Percentiles rank a stretch among this genome's conserved stretches.
phyloP scores from a whole-genome alignment of 192 early-diverging fungal species.

The Linnemannia zychae region DNA sequence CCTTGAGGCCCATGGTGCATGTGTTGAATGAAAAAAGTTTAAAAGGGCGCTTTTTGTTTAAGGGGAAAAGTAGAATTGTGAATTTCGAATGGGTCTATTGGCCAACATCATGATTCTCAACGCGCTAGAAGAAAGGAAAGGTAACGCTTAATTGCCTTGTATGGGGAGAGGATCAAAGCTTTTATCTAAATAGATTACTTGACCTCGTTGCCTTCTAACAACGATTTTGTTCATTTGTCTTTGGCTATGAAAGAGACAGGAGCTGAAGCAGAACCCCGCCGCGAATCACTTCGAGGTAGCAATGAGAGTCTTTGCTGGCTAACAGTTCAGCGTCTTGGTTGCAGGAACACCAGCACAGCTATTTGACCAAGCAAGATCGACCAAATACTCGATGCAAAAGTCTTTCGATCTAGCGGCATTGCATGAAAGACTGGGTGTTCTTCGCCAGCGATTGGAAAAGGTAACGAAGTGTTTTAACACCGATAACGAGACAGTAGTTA shows the following conservation, averaged over 20 bases:
- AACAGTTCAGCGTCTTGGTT: not conserved
- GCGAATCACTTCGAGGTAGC: conserved; percentile 1
- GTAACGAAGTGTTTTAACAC: too few relatives aligned
- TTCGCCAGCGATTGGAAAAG: too few relatives aligned
- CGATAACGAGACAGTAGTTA: too few relatives aligned
- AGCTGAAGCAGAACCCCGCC: not conserved
- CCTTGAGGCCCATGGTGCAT: too few relatives aligned
- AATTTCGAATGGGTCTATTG: not conserved
- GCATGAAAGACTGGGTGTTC: too few relatives aligned
- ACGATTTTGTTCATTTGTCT: not conserved
- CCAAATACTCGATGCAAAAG: too few relatives aligned
- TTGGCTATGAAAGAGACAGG: not conserved
- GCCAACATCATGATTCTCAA: conserved; percentile 2
- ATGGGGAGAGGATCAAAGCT: too few relatives aligned
- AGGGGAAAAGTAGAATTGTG: too few relatives aligned
- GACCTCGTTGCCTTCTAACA: not conserved
- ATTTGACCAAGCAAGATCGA: not conserved
- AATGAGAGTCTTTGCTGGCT: not conserved
- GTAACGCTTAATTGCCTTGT: not conserved
- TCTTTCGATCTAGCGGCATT: too few relatives aligned
- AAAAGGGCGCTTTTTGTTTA: too few relatives aligned
- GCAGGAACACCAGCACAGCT: not conserved
- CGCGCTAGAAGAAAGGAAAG: not conserved
- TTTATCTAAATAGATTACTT: too few relatives aligned
- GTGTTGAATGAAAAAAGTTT: too few relatives aligned